Evolutionary conservation across 352 stramenopile genomes (phyloP).

Genomic region (Bremia lactucae): DNA sequence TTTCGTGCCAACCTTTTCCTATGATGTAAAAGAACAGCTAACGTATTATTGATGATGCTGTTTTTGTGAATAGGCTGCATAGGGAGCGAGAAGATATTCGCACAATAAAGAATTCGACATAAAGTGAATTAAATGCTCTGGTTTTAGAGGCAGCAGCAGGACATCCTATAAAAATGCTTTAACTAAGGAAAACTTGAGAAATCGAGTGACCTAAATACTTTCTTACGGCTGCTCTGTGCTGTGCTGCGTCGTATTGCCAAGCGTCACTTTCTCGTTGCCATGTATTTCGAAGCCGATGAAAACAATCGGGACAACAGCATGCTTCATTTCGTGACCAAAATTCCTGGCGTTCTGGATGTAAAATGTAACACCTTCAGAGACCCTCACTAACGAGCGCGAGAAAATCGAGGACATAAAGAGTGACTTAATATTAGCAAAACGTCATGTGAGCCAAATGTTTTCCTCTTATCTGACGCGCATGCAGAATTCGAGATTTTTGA

Average conservation of each 20-base stretch:
- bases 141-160: slow-evolving; percentile 45
- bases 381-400: no score
- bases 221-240: slow-evolving; percentile 53
- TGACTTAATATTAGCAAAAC: slow-evolving; percentile 13
- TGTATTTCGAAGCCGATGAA: slow-evolving; percentile 51
- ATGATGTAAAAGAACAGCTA: no score
- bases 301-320: slow-evolving; percentile 63
- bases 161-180: slow-evolving; percentile 73
- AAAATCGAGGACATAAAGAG: slow-evolving; percentile 16
- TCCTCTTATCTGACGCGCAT: slow-evolving; percentile 66
- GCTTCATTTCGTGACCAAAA: slow-evolving; percentile 50
- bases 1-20: no score
- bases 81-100: slow-evolving; percentile 69
- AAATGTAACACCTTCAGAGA: background rate
- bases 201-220: slow-evolving; percentile 57
- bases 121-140: slow-evolving; percentile 52
- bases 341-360: slow-evolving; percentile 57
- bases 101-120: slow-evolving; percentile 56
- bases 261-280: slow-evolving; percentile 50
- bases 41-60: background rate
- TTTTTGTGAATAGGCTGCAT: slow-evolving; percentile 34
- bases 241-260: slow-evolving; percentile 53
- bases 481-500: slow-evolving; percentile 53
- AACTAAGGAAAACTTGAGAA: slow-evolving; percentile 59
- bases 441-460: slow-evolving; percentile 55